Conservation (phyloP, 495 filamentous ascomycete genomes). For the Haplographium delicatum region DNA sequence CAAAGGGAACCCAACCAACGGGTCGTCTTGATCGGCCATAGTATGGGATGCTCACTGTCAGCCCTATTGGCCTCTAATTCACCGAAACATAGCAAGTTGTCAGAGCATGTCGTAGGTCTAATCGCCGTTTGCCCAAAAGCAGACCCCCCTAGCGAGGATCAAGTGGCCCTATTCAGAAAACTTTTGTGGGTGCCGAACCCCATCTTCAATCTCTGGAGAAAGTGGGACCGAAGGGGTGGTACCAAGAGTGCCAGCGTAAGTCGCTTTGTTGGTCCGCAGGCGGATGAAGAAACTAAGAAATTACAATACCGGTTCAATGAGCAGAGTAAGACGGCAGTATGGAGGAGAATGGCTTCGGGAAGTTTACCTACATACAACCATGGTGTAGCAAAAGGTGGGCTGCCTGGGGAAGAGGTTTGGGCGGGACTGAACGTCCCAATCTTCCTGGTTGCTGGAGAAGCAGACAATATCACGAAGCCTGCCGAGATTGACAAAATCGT, state of each 20-base stretch:
- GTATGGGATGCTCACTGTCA: constrained; percentile 78
- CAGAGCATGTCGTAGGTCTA: constrained; percentile 65
- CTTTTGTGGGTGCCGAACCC: constrained; percentile 61
- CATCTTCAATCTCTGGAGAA: constrained; percentile 71
- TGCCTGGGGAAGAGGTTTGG: constrained; percentile 71
- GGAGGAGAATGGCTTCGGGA: constrained; percentile 78
- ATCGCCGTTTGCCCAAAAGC: constrained; percentile 76
- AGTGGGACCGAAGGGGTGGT: constrained; percentile 79
- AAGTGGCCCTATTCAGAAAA: constrained; percentile 45
- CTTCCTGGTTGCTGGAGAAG: constrained; percentile 71
- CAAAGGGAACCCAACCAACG: constrained; percentile 61
- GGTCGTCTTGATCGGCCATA: constrained; percentile 80
- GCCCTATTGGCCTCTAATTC: constrained; percentile 64
- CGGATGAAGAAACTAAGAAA: constrained; percentile 67
- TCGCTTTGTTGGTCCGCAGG: constrained; percentile 70
- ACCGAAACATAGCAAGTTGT: constrained; percentile 35
- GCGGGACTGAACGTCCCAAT: constrained; percentile 64
- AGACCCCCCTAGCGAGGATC: constrained; percentile 49
- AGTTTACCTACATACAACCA: constrained; percentile 50
- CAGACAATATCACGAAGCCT: constrained; percentile 68
- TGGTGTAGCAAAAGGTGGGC: constrained; percentile 49
- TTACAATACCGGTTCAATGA: constrained; percentile 80
- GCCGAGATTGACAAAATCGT: constrained; percentile 65
- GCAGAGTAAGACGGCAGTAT: constrained; percentile 75
- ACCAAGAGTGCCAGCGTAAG: constrained; percentile 68